A percentile compares a stretch with the other conserved stretches of the same genome.
phyloP scores from a whole-genome alignment of 306 rosid genomes.

The Vachellia pachyceras region DNA sequence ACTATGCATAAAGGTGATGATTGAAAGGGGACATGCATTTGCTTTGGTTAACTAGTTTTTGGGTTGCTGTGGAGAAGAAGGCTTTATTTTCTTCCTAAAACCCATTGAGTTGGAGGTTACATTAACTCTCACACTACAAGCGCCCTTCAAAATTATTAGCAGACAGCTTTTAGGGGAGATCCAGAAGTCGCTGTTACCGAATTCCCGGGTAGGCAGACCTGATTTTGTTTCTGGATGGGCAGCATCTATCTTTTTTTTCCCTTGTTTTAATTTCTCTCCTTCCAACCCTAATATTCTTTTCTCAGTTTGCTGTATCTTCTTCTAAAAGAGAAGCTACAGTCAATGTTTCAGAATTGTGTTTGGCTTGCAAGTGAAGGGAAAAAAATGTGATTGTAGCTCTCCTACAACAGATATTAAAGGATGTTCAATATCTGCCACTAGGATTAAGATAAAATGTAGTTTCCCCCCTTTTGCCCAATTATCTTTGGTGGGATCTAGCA shows the following conservation, averaged over 20 bases:
- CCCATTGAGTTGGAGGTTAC: slow-evolving; percentile 70
- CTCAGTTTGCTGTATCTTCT: slow-evolving; percentile 49
- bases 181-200: slow-evolving; percentile 57
- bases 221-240: slow-evolving; percentile 72
- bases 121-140: slow-evolving; percentile 54
- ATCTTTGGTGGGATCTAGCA: slow-evolving; percentile 66
- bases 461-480: slow-evolving; percentile 37
- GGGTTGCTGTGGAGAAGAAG: slow-evolving; percentile 73
- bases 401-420: slow-evolving; percentile 74
- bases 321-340: slow-evolving; percentile 64
- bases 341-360: slow-evolving; percentile 65
- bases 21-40: slow-evolving; percentile 46
- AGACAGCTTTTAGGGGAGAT: slow-evolving; percentile 50
- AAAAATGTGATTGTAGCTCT: slow-evolving; percentile 90
- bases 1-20: slow-evolving; percentile 78
- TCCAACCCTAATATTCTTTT: slow-evolving; percentile 52
- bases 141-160: slow-evolving; percentile 61
- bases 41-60: slow-evolving; percentile 60
- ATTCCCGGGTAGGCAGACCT: slow-evolving; percentile 63
- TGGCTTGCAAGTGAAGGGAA: slow-evolving; percentile 77
- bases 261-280: slow-evolving; percentile 36
- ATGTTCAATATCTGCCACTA: slow-evolving; percentile 84
- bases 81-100: slow-evolving; percentile 55
- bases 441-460: slow-evolving; percentile 84
- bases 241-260: slow-evolving; percentile 32